These are phyloP conservation scores for Camelina laxa DNA, from an alignment of 345 rosid species.

Conservation along the genomic window DNA sequence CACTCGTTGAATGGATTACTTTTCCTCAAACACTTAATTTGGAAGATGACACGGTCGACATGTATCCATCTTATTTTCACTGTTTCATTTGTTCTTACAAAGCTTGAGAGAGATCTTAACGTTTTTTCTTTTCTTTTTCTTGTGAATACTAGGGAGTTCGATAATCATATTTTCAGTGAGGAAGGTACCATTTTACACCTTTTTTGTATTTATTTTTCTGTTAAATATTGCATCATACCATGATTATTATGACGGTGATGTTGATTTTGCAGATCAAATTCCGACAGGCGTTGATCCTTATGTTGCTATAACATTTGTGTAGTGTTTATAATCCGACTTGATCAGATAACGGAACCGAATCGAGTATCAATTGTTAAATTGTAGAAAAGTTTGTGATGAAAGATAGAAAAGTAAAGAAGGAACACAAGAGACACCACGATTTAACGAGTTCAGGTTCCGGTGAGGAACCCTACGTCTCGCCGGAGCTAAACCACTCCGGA, in stretches of 20 bases:
- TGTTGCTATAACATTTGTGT: constrained; percentile 63
- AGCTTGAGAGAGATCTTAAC: background rate
- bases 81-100: background rate
- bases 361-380: no score
- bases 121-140: background rate
- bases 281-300: constrained; percentile 60
- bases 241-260: constrained; percentile 8
- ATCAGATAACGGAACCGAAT: no score
- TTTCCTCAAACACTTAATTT: constrained; percentile 67
- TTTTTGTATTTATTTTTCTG: background rate
- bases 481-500: no score
- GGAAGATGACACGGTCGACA: constrained; percentile 55
- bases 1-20: constrained; percentile 64
- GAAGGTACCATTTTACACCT: constrained; percentile 72
- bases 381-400: no score
- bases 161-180: constrained; percentile 52
- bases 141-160: constrained; percentile 47
- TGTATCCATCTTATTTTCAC: constrained; percentile 37
- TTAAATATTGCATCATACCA: background rate
- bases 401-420: no score
- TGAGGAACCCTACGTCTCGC: no score
- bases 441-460: no score
- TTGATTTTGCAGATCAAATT: constrained; percentile 54
- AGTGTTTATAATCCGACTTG: no score
- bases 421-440: no score